A percentile compares a stretch with the other conserved stretches of the same genome.
These are phyloP conservation scores for Exophiala calicioides DNA, from an alignment of 2,329 filamentous ascomycete genomes.

Conservation along the genomic window DNA sequence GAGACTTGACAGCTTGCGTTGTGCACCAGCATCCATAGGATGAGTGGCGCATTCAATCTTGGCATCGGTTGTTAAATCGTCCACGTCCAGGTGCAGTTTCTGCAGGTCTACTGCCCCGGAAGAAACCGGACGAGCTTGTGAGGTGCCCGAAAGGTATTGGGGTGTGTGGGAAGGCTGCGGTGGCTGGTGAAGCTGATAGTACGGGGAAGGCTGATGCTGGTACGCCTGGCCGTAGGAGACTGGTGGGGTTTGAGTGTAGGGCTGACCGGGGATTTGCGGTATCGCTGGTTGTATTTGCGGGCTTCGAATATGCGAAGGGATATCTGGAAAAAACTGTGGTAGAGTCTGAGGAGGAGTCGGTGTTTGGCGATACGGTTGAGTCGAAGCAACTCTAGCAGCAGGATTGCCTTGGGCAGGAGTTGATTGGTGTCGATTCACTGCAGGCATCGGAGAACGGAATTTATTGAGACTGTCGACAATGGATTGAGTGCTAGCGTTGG, in stretches of 20 bases:
- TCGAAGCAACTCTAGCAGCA: slow-evolving; percentile 53
- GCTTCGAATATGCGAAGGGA: slow-evolving; percentile 21
- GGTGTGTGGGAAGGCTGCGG: slow-evolving; percentile 32
- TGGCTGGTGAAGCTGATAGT: slow-evolving; percentile 18
- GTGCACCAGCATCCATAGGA: slow-evolving; percentile 29
- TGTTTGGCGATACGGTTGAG: slow-evolving; percentile 47
- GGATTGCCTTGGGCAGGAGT: slow-evolving; percentile 40
- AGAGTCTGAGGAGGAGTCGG: slow-evolving; percentile 30
- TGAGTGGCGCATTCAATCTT: slow-evolving; percentile 33
- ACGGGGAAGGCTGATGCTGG: slow-evolving; percentile 9
- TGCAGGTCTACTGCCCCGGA: slow-evolving; percentile 58
- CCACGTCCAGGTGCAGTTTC: slow-evolving; percentile 72
- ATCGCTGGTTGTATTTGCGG: slow-evolving; percentile 18
- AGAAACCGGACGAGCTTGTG: slow-evolving; percentile 34
- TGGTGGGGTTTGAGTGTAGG: slow-evolving; percentile 34
- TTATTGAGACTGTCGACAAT: slow-evolving; percentile 95
- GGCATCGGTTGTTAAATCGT: slow-evolving; percentile 31
- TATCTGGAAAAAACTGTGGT: slow-evolving; percentile 11
- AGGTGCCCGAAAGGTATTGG: slow-evolving; percentile 35
- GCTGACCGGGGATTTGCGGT: slow-evolving; percentile 35
- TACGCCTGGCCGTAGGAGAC: slow-evolving; percentile 16
- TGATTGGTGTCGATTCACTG: slow-evolving; percentile 54
- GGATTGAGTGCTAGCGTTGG: slow-evolving; percentile 78
- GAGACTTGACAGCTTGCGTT: slow-evolving; percentile 30
- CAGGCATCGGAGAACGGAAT: slow-evolving; percentile 61